Percentiles rank a stretch among this genome's conserved stretches.
phyloP scores from a whole-genome alignment of 768 basidiomycete species.

The Nevesoporus exiguus region DNA sequence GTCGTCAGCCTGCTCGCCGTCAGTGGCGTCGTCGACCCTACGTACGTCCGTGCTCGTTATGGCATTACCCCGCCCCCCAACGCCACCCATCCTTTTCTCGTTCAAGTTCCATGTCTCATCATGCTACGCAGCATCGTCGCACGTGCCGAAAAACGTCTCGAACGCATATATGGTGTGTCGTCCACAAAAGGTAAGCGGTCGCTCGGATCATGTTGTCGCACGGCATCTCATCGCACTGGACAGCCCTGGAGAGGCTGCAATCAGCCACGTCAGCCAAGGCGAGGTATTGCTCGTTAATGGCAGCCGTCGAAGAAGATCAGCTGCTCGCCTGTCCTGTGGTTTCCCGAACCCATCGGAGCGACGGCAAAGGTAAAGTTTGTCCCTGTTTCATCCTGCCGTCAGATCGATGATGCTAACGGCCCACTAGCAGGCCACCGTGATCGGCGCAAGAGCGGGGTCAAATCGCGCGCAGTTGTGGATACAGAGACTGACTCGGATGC shows the following conservation, averaged over 20 bases:
- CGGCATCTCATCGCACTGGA: background rate
- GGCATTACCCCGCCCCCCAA: background rate
- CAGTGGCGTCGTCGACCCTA: constrained; percentile 33
- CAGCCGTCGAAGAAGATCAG: constrained; percentile 11
- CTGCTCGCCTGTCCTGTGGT: constrained; percentile 14
- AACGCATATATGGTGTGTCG: constrained; percentile 28
- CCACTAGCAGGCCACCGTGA: background rate
- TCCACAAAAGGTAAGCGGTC: constrained; percentile 13
- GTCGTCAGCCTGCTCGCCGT: constrained; percentile 54
- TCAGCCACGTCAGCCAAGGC: constrained; percentile 16
- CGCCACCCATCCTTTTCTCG: no score
- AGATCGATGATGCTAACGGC: background rate
- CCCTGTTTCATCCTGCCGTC: background rate
- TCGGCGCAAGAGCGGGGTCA: background rate
- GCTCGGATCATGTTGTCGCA: background rate
- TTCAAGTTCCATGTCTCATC: background rate
- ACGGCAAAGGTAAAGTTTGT: background rate
- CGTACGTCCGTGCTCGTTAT: constrained; percentile 17
- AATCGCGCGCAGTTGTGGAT: constrained; percentile 5
- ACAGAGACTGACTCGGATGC: constrained; percentile 9
- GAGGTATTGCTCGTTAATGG: constrained; percentile 1
- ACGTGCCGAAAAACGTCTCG: constrained; percentile 28
- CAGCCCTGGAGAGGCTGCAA: constrained; percentile 18
- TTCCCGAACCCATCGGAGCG: constrained; percentile 14
- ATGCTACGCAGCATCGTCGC: constrained; percentile 16